Conservation (phyloP, 1,284 basidiomycete genomes). For the Takashimella tepidaria region DNA sequence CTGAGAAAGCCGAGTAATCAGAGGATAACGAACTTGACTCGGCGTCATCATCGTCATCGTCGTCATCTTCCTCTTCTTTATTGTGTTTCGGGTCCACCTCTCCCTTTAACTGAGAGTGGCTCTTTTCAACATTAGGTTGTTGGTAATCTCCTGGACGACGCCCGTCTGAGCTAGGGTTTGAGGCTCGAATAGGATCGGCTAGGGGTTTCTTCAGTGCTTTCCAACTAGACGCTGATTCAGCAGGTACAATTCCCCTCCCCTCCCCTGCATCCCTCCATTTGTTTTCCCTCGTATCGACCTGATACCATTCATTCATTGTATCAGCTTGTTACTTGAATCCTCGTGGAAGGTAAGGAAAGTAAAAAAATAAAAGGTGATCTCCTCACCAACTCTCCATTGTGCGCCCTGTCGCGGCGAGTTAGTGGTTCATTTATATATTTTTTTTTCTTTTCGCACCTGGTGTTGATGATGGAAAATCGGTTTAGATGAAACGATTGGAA, state of each 20-base stretch:
- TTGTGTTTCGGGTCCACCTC: slow-evolving; percentile 4
- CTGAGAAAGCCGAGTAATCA: slow-evolving; percentile 25
- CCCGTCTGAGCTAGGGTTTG: background rate
- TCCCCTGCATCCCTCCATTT: slow-evolving; percentile 61
- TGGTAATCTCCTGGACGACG: background rate
- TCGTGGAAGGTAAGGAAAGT: no score
- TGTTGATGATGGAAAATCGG: no score
- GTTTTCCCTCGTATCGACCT: slow-evolving; percentile 58
- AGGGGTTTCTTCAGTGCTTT: background rate
- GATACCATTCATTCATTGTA: no score
- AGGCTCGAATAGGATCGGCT: background rate
- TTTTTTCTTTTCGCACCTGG: no score
- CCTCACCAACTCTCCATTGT: slow-evolving; percentile 55
- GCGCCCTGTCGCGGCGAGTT: slow-evolving; percentile 47
- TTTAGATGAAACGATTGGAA: background rate
- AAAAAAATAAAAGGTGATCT: no score
- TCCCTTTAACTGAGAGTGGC: background rate
- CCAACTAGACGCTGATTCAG: slow-evolving; percentile 27
- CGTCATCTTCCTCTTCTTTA: slow-evolving; percentile 6
- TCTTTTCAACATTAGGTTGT: background rate
- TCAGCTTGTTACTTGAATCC: no score
- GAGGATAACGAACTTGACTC: background rate
- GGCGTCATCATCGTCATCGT: slow-evolving; percentile 10
- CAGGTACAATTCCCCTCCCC: slow-evolving; percentile 57
- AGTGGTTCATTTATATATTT: no score